A percentile compares a stretch with the other conserved stretches of the same genome.
phyloP scores from a whole-genome alignment of 1,284 basidiomycete genomes.

The Tylopilus microsporus region DNA sequence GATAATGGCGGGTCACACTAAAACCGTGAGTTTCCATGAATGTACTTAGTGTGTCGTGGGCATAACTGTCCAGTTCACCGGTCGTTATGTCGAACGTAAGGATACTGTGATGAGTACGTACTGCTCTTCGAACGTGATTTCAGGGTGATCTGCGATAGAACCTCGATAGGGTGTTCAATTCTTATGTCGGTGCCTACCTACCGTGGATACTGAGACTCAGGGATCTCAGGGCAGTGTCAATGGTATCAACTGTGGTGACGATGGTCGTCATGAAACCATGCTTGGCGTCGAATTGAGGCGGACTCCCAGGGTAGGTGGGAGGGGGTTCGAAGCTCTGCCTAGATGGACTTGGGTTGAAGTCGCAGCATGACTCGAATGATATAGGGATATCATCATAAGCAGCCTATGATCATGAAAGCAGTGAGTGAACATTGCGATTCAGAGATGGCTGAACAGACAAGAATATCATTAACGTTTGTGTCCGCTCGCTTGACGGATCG shows the following conservation, averaged over 20 bases:
- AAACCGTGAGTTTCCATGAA: constrained; percentile 62
- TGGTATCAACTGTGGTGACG: constrained; percentile 42
- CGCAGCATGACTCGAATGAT: constrained; percentile 32
- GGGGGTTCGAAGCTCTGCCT: constrained; percentile 27
- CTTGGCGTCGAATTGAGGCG: constrained; percentile 16
- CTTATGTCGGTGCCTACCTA: constrained; percentile 26
- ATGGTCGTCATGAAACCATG: constrained; percentile 38
- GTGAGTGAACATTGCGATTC: constrained; percentile 2
- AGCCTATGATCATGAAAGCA: constrained; percentile 9
- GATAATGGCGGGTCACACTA: constrained; percentile 55
- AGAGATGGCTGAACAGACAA: constrained; percentile 15
- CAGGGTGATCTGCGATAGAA: constrained; percentile 46
- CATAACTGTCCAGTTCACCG: constrained; percentile 38
- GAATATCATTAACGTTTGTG: not conserved
- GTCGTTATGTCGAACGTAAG: not conserved
- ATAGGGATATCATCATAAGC: constrained; percentile 21
- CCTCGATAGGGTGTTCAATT: not conserved
- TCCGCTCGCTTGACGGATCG: constrained; percentile 6
- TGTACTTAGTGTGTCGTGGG: constrained; percentile 51
- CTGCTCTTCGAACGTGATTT: constrained; percentile 54
- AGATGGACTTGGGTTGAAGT: constrained; percentile 23
- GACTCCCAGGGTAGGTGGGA: constrained; percentile 40
- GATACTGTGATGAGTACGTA: constrained; percentile 25
- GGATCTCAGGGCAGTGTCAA: constrained; percentile 44
- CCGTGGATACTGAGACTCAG: constrained; percentile 60